These are phyloP conservation scores for Agaricales sp. DNA, from an alignment of 1,284 basidiomycete species.

Conservation along the genomic window DNA sequence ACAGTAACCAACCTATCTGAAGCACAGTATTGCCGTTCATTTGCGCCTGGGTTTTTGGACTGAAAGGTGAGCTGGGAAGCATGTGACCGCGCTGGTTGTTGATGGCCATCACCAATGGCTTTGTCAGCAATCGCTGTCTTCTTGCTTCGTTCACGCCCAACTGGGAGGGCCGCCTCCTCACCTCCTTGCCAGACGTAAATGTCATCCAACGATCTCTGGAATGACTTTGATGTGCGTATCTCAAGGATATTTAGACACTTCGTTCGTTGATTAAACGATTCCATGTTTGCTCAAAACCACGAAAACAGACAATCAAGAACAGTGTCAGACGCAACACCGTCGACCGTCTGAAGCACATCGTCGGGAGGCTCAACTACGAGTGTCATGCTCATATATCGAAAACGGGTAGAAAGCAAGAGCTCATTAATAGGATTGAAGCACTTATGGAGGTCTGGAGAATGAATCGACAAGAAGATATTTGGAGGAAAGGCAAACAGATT, in stretches of 20 bases:
- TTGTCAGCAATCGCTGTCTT: neutral
- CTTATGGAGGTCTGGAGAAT: constrained; percentile 51
- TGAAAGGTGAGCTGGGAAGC: neutral
- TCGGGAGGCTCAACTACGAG: constrained; percentile 64
- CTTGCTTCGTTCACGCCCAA: neutral
- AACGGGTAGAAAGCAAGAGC: constrained; percentile 76
- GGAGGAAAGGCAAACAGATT: constrained; percentile 53
- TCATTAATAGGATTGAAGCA: constrained; percentile 59
- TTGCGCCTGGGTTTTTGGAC: too few relatives aligned
- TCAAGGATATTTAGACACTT: neutral
- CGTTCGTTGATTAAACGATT: neutral
- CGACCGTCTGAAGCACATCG: constrained; percentile 69
- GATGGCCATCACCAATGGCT: neutral
- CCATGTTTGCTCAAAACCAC: neutral
- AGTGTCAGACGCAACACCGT: constrained; percentile 36
- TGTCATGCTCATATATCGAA: constrained; percentile 58
- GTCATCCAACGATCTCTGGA: constrained; percentile 21
- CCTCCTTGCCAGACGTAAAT: constrained; percentile 8
- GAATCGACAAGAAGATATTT: constrained; percentile 45
- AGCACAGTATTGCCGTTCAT: too few relatives aligned
- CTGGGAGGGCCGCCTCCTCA: neutral
- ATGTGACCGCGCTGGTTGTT: neutral
- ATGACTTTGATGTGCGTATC: constrained; percentile 21
- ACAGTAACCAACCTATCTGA: too few relatives aligned
- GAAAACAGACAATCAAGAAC: neutral